Percentiles rank a stretch among this genome's conserved stretches.
Evolutionary conservation across 2,329 filamentous ascomycete genomes (phyloP).

Genomic region (Xylaria sp.): DNA sequence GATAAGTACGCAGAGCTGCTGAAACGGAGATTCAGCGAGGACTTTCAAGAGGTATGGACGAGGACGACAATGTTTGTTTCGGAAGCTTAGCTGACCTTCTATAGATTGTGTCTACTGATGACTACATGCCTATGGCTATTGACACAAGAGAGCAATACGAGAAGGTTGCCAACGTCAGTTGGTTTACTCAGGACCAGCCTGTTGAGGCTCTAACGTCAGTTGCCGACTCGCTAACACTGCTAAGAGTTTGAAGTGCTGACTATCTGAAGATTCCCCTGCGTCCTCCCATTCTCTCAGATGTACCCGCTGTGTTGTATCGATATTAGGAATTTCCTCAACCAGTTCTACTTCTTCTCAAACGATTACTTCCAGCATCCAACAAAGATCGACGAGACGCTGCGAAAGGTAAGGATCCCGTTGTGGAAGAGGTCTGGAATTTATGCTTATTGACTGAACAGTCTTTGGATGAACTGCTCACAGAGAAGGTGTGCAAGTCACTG

Average conservation of each 20-base stretch:
- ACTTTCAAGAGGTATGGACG: slow-evolving; percentile 85
- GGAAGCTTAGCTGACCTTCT: slow-evolving; percentile 23
- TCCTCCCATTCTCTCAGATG: slow-evolving; percentile 99
- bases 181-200: slow-evolving; percentile 86
- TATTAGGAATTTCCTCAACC: slow-evolving; percentile 95
- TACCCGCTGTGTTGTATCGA: slow-evolving; percentile 98
- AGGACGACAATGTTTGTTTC: neutral
- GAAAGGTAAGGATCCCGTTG: slow-evolving; percentile 59
- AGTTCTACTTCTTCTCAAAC: slow-evolving; percentile 97
- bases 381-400: slow-evolving; percentile 89
- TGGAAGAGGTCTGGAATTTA: slow-evolving; percentile 16
- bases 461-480: slow-evolving; percentile 90
- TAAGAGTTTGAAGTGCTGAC: slow-evolving; percentile 53
- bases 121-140: slow-evolving; percentile 99
- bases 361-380: slow-evolving; percentile 92
- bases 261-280: slow-evolving; percentile 76
- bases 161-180: slow-evolving; percentile 94
- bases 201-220: slow-evolving; percentile 75
- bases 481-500: slow-evolving; percentile 89
- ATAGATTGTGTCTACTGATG: slow-evolving; percentile 82
- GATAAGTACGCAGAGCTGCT: slow-evolving; percentile 92
- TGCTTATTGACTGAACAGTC: slow-evolving; percentile 57
- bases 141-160: slow-evolving; percentile 89
- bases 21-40: slow-evolving; percentile 89
- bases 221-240: neutral